Base-by-base conservation (phyloP, 169 alveolate species). In the Plasmodium billcollinsi region DNA sequence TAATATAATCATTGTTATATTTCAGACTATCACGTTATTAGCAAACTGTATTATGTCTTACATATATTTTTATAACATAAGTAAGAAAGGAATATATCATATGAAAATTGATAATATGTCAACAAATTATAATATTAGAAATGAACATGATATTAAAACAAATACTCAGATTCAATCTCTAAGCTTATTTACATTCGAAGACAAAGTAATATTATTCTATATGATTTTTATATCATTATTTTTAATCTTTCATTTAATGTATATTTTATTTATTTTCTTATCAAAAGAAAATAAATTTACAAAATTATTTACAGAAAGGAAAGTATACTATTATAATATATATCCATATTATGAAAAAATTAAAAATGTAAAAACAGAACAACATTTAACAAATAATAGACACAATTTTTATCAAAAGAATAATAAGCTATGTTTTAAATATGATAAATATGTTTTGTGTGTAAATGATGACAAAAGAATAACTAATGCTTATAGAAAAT, bases 251-350 rank as follows among this genome's bases (percentile, higher is more conserved):
- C 88, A 86, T 63, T 21, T 70, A 45, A 62, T 86, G 50, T 83
- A 83, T 63, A 67, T 70, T 18, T 83, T 56, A 52, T 83, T 69
- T 49, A 61, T 65, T 12, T 71, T 86, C 12, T 86, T 86, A 71
- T 49, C 89, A 3, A 20, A 78, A 45, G 52, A 56, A 70, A 63
- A 66, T 26, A 2, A 52, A 4, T 29, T 78, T 14, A 50, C 78
- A 21, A 78, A 66, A 71, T 50, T 49, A 11, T 78, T 78, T 72
- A 47, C 92, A 18, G 86, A 86, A 39, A 70, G 92, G 52, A 71
- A 49, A 11, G 88, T 54, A n/a, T 72, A 72, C 24, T 86, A 47
- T 74, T 86, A 86, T 26, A 86, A 67, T 49, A 21, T 86, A 14
- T 63, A 54, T 61, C 92, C 92, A 0, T 74, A 86, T 15, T 4